These are phyloP conservation scores for Podaxis pistillaris DNA, from an alignment of 768 basidiomycete genomes.

Conservation along the genomic window DNA sequence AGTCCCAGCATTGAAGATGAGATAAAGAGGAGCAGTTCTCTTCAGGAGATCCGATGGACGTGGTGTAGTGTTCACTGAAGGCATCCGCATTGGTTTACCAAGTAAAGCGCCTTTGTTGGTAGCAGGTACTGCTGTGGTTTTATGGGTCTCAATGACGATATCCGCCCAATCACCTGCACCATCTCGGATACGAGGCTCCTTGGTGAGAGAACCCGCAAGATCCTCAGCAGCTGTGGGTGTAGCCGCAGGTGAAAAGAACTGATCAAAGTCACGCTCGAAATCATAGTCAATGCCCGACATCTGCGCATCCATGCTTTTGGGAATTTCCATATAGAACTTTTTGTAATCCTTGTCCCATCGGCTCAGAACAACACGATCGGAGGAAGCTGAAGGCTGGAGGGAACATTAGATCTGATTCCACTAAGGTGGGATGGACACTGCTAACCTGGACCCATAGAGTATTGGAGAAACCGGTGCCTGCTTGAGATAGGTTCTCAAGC, in stretches of 20 bases:
- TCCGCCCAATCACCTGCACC: constrained; percentile 34
- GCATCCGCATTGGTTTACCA: constrained; percentile 21
- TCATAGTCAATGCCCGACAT: constrained; percentile 26
- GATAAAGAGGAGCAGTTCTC: constrained; percentile 27
- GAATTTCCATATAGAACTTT: constrained; percentile 32
- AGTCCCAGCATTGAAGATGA: constrained; percentile 31
- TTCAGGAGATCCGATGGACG: constrained; percentile 35
- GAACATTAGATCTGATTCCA: not conserved
- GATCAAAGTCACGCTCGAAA: constrained; percentile 35
- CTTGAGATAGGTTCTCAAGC: constrained; percentile 23
- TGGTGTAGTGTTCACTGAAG: constrained; percentile 26
- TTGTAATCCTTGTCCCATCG: constrained; percentile 27
- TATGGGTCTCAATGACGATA: constrained; percentile 16
- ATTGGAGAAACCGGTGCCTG: constrained; percentile 17
- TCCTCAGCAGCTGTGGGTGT: not conserved
- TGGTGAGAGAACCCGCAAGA: not conserved
- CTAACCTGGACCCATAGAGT: constrained; percentile 29
- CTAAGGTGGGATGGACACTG: not conserved
- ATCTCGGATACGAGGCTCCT: not conserved
- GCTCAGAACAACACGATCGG: constrained; percentile 23
- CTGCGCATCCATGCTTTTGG: constrained; percentile 26
- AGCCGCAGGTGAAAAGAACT: constrained; percentile 21
- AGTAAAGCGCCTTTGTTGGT: not conserved
- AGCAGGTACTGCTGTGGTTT: not conserved
- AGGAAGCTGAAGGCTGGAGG: constrained; percentile 19